Conservation (phyloP, 768 basidiomycete species). For the Filobasidium floriforme region DNA sequence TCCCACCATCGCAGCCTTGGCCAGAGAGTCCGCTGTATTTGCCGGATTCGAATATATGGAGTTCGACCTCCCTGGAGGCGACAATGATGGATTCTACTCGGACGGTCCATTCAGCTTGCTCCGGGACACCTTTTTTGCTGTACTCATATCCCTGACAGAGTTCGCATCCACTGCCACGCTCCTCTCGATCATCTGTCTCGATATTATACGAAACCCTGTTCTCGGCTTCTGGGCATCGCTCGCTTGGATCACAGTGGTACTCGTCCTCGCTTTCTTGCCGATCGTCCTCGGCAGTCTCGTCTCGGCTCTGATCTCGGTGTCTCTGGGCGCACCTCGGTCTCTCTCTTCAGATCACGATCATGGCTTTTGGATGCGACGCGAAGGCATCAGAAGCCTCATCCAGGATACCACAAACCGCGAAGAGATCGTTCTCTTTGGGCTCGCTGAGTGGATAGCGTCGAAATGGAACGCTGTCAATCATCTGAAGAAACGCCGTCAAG, state of each 20-base stretch:
- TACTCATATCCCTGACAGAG: conserved; percentile 6
- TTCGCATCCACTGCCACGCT: conserved; percentile 11
- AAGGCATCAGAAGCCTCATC: conserved; percentile 57
- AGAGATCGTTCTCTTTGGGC: conserved; percentile 72
- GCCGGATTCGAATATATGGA: conserved; percentile 22
- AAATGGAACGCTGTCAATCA: conserved; percentile 61
- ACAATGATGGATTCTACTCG: background rate
- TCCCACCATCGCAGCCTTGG: conserved; percentile 23
- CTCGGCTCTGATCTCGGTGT: background rate
- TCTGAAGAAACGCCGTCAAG: background rate
- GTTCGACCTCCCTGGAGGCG: conserved; percentile 1
- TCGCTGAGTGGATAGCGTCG: conserved; percentile 74
- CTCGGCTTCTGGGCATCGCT: background rate
- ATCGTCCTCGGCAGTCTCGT: background rate
- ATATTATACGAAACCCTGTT: background rate
- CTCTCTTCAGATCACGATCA: background rate
- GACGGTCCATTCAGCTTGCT: conserved; percentile 18
- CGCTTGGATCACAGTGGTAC: background rate
- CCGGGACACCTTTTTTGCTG: conserved; percentile 14
- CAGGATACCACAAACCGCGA: conserved; percentile 69
- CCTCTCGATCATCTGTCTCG: background rate
- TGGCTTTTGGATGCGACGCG: background rate
- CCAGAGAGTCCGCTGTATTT: conserved; percentile 33
- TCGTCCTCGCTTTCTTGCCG: background rate
- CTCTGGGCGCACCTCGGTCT: too few relatives aligned